Evolutionary conservation across 2,329 filamentous ascomycete genomes (phyloP), one percentile per base, ranked within the genome.

Genomic region (Akanthomyces muscarius): DNA sequence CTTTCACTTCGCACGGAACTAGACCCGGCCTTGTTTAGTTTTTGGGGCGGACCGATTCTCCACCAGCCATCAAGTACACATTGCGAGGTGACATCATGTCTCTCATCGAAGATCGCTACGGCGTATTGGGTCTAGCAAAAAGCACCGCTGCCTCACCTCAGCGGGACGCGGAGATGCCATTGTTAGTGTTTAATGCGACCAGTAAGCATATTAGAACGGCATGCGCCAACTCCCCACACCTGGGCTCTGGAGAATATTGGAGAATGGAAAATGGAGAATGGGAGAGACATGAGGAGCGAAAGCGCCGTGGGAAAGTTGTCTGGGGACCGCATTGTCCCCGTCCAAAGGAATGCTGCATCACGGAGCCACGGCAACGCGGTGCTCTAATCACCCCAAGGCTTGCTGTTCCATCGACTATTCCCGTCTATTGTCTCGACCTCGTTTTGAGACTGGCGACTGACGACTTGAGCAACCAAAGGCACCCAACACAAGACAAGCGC

Each of bases 1-100:
- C 38, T 8, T 38, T 36, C 33, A 14, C 18, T 48, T 2, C n/a
- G 42, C 30, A 21, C 30, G 10, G 10, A 38, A 25, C 50, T 8
- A 48, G 33, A 55, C 41, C 41, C 28, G 33, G 44, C 28, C 25
- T 23, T 23, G 33, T 51, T 42, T 55, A 55, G 59, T 45, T 28
- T 25, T 53, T 36, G 23, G 48, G 58, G 47, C 41, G 51, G 41
- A 52, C 45, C 8, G 45, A 41, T 52, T 48, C 42, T 45, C 60
- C 51, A 55, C 51, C 42, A 25, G 36, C 18, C 44, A 45, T 28
- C 42, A 62, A 48, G 25, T 30, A 38, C 21, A 36, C 30, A 48
- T 62, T 28, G 33, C 30, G 28, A 36, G 51, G 60, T 62, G 60
- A 62, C 60, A 62, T 62, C 60, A 62, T 62, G 51, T 62, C 51